A percentile compares a stretch with the other conserved stretches of the same genome.
Evolutionary conservation across 306 rosid genomes (phyloP).

Genomic region (Mucuna pruriens): DNA sequence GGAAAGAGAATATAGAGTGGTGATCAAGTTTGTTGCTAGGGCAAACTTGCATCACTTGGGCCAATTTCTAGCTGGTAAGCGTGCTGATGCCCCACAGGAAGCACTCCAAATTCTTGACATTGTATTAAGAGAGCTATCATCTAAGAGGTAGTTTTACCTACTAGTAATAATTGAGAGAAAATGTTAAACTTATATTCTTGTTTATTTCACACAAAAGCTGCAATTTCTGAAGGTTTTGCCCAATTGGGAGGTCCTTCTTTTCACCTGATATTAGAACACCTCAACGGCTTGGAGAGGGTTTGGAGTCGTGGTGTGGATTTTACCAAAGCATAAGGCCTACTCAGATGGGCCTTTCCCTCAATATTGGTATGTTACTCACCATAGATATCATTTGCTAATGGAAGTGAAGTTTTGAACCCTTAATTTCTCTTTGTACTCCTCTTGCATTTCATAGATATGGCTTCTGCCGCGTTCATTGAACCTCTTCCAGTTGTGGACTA

Average conservation of each 20-base stretch:
- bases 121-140: constrained; percentile 83
- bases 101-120: constrained; percentile 92
- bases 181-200: constrained; percentile 17
- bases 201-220: constrained; percentile 37
- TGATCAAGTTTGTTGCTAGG: constrained; percentile 82
- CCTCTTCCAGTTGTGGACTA: constrained; percentile 96
- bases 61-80: constrained; percentile 91
- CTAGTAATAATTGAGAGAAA: neutral
- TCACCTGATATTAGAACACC: constrained; percentile 85
- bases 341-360: constrained; percentile 98
- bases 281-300: constrained; percentile 92
- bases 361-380: constrained; percentile 64
- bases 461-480: constrained; percentile 96
- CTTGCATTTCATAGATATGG: constrained; percentile 72
- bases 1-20: constrained; percentile 82
- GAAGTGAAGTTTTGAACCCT: constrained; percentile 7
- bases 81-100: constrained; percentile 92
- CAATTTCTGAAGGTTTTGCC: constrained; percentile 69
- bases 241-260: constrained; percentile 93
- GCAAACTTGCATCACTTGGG: constrained; percentile 92
- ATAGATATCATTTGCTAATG: neutral
- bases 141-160: constrained; percentile 62
- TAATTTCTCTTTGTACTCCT: neutral
- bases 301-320: constrained; percentile 98
- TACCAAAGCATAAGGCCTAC: constrained; percentile 99